These are phyloP conservation scores for Botrytis fragariae DNA, from an alignment of 2,329 filamentous ascomycete species.

Conservation along the genomic window DNA sequence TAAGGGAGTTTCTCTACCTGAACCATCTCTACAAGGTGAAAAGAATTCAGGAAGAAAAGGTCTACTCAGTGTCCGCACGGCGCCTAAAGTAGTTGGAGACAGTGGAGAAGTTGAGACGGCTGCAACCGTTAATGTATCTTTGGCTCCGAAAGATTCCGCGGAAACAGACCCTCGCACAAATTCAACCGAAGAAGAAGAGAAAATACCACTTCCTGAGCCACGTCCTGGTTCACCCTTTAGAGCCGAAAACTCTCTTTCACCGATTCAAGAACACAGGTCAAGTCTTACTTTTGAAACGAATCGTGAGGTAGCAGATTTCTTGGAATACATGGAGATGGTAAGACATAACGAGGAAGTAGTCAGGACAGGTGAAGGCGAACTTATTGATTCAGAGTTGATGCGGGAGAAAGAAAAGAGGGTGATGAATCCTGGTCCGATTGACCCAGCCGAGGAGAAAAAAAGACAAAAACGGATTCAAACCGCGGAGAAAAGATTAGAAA, in stretches of 20 bases:
- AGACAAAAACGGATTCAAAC: not conserved
- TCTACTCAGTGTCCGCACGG: not conserved
- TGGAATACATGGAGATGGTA: not conserved
- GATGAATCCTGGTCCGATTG: no score
- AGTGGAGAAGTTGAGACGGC: not conserved
- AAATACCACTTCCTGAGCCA: not conserved
- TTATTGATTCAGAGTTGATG: not conserved
- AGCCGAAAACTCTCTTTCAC: not conserved
- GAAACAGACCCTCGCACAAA: not conserved
- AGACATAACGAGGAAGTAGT: not conserved
- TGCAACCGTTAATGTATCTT: not conserved
- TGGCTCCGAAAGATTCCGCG: not conserved
- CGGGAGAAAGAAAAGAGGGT: not conserved
- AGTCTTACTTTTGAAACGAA: not conserved
- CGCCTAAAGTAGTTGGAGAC: not conserved
- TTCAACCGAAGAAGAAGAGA: not conserved
- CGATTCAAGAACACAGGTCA: not conserved
- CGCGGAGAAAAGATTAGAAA: not conserved
- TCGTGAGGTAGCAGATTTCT: not conserved
- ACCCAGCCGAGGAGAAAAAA: not conserved
- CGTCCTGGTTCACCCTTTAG: not conserved
- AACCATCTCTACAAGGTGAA: not conserved
- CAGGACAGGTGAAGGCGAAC: not conserved
- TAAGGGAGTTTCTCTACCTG: not conserved
- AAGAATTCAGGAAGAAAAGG: not conserved